phyloP scores from a whole-genome alignment of 1,139 yeast species.

The Hanseniaspora sp. region DNA sequence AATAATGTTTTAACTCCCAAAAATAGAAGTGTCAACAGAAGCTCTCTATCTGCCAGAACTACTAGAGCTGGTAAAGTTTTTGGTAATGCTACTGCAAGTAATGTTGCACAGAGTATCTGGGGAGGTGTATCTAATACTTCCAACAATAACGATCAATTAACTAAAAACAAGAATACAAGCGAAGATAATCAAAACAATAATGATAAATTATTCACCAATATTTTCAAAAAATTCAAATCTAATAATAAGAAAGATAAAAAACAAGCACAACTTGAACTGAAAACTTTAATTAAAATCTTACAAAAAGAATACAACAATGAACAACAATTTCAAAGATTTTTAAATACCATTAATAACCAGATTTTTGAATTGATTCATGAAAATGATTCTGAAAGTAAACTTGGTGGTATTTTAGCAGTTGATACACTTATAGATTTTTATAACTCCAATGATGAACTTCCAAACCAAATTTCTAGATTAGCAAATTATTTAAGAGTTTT shows the following conservation, averaged over 20 bases:
- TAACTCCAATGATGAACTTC: slow-evolving; percentile 63
- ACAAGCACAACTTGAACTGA: slow-evolving; percentile 55
- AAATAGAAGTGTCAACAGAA: not conserved
- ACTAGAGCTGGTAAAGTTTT: not conserved
- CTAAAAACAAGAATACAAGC: slow-evolving; percentile 5
- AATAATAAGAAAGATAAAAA: slow-evolving; percentile 38
- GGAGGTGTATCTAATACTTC: slow-evolving; percentile 20
- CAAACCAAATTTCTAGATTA: slow-evolving; percentile 80
- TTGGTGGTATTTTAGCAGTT: slow-evolving; percentile 87
- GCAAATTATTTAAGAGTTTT: slow-evolving; percentile 77
- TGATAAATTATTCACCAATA: slow-evolving; percentile 20
- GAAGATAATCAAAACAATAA: not conserved
- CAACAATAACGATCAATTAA: slow-evolving; percentile 20
- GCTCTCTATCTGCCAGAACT: not conserved
- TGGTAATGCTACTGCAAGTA: not conserved
- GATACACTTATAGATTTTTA: slow-evolving; percentile 78
- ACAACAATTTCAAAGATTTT: slow-evolving; percentile 58
- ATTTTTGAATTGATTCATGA: slow-evolving; percentile 78
- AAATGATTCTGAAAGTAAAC: slow-evolving; percentile 55
- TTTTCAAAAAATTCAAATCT: slow-evolving; percentile 28
- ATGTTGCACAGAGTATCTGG: slow-evolving; percentile 17
- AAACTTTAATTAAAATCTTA: slow-evolving; percentile 54
- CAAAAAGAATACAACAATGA: slow-evolving; percentile 70
- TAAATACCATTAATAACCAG: slow-evolving; percentile 75
- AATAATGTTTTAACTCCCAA: not conserved